Evolutionary conservation across 2,329 filamentous ascomycete species (phyloP), one percentile per base, ranked within the genome.

Genomic region (Pyricularia pennisetigena): DNA sequence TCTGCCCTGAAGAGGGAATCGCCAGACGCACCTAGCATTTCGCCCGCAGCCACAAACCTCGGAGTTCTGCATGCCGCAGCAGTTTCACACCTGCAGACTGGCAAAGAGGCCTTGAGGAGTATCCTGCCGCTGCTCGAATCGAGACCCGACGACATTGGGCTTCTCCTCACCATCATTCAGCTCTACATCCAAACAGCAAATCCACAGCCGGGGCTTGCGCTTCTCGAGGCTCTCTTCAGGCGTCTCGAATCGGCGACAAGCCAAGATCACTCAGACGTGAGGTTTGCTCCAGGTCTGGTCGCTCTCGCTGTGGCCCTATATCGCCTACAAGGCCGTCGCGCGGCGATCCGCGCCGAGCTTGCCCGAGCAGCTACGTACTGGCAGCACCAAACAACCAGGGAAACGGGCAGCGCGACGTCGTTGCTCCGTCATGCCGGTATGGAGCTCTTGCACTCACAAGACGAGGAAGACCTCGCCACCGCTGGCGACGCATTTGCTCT

Each of bases 281-380:
- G 94, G 12, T 95, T 90, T 76, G 89, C 92, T 29, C 94, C 95
- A 0, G 94, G 94, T 2, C 82, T 99, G 1, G 85, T 98, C 30
- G 93, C 92, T 0, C 82, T 94, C 1, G 82, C 91, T 3, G 89
- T 97, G 10, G 88, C 91, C 2, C 83, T 99, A 0, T 95, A 97
- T 78, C 87, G 87, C 72, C 81, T 84, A 2, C 90, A 95, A 76
- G 89, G 90, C 57, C 90, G 93, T 49, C 90, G 89, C 71, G 81
- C 83, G 28, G 88, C 91, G 32, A 88, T 91, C 70, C 91, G 91
- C 70, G 79, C 82, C 7, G 91, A 95, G 74, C 82, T 98, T 23
- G 86, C 88, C 69, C 91, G 90, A 77, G 93, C 94, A 23, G 92
- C 93, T 12, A 82, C 85, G 16, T 89, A 96, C 79, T 98, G 95